Base-by-base conservation (phyloP, 768 basidiomycete genomes). In the Amylocystis lapponica region DNA sequence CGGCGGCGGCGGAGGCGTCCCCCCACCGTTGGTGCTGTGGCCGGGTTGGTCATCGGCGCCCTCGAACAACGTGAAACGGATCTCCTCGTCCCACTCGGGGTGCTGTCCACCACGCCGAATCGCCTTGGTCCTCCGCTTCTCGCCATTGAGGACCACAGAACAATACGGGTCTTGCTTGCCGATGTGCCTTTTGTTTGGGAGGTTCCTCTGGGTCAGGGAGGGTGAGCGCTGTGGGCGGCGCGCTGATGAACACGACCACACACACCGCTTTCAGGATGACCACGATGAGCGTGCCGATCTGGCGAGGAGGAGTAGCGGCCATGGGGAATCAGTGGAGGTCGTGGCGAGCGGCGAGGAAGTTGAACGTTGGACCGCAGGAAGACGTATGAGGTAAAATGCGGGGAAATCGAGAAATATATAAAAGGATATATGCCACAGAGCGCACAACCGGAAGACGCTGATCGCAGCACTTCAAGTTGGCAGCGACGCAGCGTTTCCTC, bases 81-180 rank as follows among this genome's bases (percentile, higher is more conserved):
- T 72, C 66, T 99, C 96, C 56, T 96, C 93, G 60, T 99, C 96
- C 94, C 96, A 99, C 66, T 92, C 92, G 5, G 96, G 96, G 63
- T 96, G 93, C 62, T 99, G 96, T 14, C 96, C 96, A 38, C 96
- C 96, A 23, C 91, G 84, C 61, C 89, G 94, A 62, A 97, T 85
- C n/a, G 91, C 81, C 62, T 86, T 90, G 4, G 95, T 98, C 39
- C 88, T 76, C 46, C 83, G 79, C 57, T 83, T 93, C 63, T 93
- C 84, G 38, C 81, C 81, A 58, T 89, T 85, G 40, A 93, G 69
- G 3, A 73, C 69, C 20, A 95, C 76, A 19, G 81, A 67, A 53
- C 92, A 96, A 64, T 95, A 99, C 0, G 96, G 96, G 62, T 97
- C 93, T 64, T 98, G 96, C 67, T 99, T 99, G 52, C 89, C 89